Conservation (phyloP, 345 rosid genomes). For the Lepidium africanum region DNA sequence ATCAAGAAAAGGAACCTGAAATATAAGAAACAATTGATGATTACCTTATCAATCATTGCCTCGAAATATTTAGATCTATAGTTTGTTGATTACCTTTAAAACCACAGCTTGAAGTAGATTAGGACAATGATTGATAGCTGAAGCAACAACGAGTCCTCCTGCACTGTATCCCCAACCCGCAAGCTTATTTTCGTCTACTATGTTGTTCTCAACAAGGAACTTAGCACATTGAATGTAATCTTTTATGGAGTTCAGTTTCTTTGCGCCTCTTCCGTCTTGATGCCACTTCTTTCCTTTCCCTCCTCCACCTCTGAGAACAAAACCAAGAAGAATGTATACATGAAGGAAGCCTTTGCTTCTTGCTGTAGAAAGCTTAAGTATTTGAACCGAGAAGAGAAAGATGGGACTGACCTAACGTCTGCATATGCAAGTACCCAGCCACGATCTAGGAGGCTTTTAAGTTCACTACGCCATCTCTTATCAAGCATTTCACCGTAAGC, state of each 20-base stretch:
- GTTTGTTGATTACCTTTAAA: constrained; percentile 48
- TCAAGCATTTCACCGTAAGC: constrained; percentile 90
- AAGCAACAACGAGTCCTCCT: constrained; percentile 89
- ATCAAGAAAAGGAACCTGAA: constrained; percentile 89
- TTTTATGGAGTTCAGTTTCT: constrained; percentile 62
- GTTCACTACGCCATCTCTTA: constrained; percentile 85
- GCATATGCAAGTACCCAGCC: constrained; percentile 97
- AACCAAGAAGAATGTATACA: not conserved
- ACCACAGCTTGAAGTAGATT: constrained; percentile 72
- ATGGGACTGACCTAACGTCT: constrained; percentile 69
- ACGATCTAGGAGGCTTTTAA: constrained; percentile 96
- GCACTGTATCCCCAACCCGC: constrained; percentile 95
- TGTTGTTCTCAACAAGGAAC: constrained; percentile 54
- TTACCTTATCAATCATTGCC: not conserved
- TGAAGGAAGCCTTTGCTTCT: not conserved
- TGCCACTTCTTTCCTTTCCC: constrained; percentile 84
- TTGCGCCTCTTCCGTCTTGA: constrained; percentile 57
- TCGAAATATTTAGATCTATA: not conserved
- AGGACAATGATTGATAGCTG: constrained; percentile 72
- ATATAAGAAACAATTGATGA: not conserved
- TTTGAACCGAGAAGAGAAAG: not conserved
- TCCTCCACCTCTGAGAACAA: constrained; percentile 76
- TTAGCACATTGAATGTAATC: constrained; percentile 77
- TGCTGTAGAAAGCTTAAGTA: not conserved
- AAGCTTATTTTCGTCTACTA: constrained; percentile 67